Conservation (phyloP, 345 rosid species). For the Salix brachista region DNA sequence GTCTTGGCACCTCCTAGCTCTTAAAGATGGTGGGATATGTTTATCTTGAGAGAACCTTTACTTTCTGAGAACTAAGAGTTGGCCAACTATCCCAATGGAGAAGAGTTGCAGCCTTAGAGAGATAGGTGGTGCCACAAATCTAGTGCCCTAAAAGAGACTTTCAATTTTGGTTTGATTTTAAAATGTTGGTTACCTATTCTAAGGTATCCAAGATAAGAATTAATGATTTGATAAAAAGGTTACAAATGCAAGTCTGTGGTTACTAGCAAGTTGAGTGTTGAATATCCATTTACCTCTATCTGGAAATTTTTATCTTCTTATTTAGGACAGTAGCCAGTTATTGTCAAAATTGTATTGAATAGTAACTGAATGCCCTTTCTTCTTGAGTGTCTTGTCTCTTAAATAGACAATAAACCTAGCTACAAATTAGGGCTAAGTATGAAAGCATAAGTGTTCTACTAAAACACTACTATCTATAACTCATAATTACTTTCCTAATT, state of each 20-base stretch:
- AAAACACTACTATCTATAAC: too few relatives aligned
- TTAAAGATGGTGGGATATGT: background rate
- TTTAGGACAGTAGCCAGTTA: background rate
- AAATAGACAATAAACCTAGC: too few relatives aligned
- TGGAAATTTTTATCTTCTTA: background rate
- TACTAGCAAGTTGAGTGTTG: background rate
- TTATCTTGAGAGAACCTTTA: background rate
- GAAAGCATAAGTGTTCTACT: too few relatives aligned
- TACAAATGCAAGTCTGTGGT: background rate
- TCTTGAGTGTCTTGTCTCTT: too few relatives aligned
- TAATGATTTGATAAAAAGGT: background rate
- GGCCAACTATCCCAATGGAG: background rate
- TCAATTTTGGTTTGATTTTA: background rate
- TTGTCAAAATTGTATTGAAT: too few relatives aligned
- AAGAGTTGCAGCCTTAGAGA: background rate
- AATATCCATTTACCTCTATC: background rate
- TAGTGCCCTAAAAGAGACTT: background rate
- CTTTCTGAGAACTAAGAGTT: background rate
- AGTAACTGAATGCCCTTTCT: too few relatives aligned
- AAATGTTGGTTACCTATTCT: background rate
- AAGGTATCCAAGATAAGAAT: background rate
- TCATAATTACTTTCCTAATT: too few relatives aligned
- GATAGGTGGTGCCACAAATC: background rate
- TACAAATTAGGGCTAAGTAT: too few relatives aligned
- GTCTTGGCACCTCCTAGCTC: background rate